Evolutionary conservation across 306 rosid genomes (phyloP).

Genomic region (Leucaena leucocephala): DNA sequence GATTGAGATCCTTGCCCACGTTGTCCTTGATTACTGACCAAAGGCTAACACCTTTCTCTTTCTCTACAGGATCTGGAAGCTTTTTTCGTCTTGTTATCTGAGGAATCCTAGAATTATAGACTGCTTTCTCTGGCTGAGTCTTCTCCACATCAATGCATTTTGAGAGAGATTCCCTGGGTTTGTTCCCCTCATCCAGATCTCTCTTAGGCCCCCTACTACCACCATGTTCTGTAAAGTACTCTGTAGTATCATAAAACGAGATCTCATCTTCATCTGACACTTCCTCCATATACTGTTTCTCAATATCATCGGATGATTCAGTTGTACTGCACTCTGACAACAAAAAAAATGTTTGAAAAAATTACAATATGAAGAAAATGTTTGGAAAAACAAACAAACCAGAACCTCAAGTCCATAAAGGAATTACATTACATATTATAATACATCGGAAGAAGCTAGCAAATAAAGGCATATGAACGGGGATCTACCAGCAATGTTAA

Average conservation of each 20-base stretch:
- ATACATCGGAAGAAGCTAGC: neutral
- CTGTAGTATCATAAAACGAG: conserved; percentile 71
- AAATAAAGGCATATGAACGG: neutral
- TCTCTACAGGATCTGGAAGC: conserved; percentile 92
- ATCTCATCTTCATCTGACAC: conserved; percentile 87
- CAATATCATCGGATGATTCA: conserved; percentile 91
- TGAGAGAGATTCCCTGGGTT: conserved; percentile 38
- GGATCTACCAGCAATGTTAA: neutral
- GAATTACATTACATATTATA: neutral
- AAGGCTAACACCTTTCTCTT: conserved; percentile 94
- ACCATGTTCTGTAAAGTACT: conserved; percentile 67
- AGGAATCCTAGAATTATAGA: conserved; percentile 43
- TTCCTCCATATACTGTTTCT: conserved; percentile 87
- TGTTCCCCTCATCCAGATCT: conserved; percentile 44
- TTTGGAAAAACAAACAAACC: neutral
- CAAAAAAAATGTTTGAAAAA: conserved; percentile 31
- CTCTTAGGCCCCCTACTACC: conserved; percentile 50
- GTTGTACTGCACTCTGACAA: conserved; percentile 91
- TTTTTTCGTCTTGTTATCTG: conserved; percentile 70
- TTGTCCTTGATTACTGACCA: conserved; percentile 99
- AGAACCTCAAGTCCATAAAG: neutral
- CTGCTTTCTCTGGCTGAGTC: conserved; percentile 44
- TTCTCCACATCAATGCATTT: conserved; percentile 48
- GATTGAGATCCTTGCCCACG: conserved; percentile 95
- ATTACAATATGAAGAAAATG: conserved; percentile 9